Evolutionary conservation across 2,329 filamentous ascomycete genomes (phyloP).

Genomic region (Colletotrichum melonis): DNA sequence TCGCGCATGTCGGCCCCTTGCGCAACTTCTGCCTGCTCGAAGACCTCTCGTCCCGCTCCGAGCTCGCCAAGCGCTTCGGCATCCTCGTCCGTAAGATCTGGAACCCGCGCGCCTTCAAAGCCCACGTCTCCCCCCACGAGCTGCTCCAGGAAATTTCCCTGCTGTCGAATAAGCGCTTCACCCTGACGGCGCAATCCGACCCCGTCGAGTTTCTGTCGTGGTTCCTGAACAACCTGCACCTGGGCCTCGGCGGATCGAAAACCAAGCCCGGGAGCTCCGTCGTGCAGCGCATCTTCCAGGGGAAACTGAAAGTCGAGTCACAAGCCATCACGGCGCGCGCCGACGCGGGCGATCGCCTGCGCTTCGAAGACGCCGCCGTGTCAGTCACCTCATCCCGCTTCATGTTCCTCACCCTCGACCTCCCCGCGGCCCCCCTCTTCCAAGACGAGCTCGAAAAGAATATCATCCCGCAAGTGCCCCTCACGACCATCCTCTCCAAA

Average conservation of each 20-base stretch:
- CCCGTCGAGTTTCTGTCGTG: constrained; percentile 96
- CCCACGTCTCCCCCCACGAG: constrained; percentile 96
- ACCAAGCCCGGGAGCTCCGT: constrained; percentile 87
- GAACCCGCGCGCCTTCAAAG: constrained; percentile 96
- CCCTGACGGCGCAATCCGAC: constrained; percentile 89
- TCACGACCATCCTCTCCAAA: constrained; percentile 86
- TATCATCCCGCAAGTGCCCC: constrained; percentile 92
- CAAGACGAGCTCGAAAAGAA: constrained; percentile 95
- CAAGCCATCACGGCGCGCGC: constrained; percentile 93
- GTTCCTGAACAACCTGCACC: constrained; percentile 96
- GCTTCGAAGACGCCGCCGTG: constrained; percentile 91
- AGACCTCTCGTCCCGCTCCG: constrained; percentile 76
- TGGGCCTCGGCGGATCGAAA: constrained; percentile 90
- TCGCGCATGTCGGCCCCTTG: constrained; percentile 89
- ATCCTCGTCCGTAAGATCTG: constrained; percentile 96
- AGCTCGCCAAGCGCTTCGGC: constrained; percentile 88
- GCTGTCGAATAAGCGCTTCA: constrained; percentile 92
- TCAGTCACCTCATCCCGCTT: constrained; percentile 83
- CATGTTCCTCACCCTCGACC: constrained; percentile 91
- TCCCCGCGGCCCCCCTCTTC: constrained; percentile 92
- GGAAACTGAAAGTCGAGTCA: constrained; percentile 89
- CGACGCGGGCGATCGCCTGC: constrained; percentile 85
- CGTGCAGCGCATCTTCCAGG: constrained; percentile 93
- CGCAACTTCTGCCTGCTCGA: constrained; percentile 94
- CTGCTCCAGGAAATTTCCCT: constrained; percentile 94